phyloP scores from a whole-genome alignment of 768 basidiomycete genomes.

The Tulasnella calospora region DNA sequence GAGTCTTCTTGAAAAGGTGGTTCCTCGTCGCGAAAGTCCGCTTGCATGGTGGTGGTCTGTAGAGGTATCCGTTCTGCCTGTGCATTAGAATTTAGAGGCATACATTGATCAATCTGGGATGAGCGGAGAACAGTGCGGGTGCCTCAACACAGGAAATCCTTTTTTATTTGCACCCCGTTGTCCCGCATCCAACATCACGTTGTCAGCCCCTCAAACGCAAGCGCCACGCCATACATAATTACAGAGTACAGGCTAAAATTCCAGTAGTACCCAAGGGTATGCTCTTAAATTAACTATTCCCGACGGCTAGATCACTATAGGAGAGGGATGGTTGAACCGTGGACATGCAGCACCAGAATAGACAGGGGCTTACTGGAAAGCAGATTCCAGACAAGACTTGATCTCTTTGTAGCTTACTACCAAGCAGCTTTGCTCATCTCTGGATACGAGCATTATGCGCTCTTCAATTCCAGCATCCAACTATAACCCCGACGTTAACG shows the following conservation, averaged over 20 bases:
- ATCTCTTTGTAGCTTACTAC: slow-evolving; percentile 91
- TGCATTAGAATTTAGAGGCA: not conserved
- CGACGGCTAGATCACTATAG: not conserved
- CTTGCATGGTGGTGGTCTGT: not conserved
- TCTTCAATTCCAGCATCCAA: slow-evolving; percentile 93
- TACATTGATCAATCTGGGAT: not conserved
- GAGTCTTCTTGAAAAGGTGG: not conserved
- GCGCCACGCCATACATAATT: not conserved
- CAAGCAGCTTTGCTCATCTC: slow-evolving; percentile 94
- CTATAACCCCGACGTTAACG: slow-evolving; percentile 39
- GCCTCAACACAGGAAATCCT: not conserved
- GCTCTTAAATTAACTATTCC: not conserved
- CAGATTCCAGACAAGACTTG: slow-evolving; percentile 75
- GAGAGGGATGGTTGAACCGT: not conserved
- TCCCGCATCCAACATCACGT: not conserved
- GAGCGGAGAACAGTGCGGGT: not conserved
- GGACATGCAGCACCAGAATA: not conserved
- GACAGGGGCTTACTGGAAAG: slow-evolving; percentile 61
- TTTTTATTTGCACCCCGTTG: not conserved
- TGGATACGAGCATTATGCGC: slow-evolving; percentile 85
- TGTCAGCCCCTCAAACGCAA: not conserved
- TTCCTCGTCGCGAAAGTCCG: not conserved
- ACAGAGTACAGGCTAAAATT: not conserved
- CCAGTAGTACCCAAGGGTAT: not conserved
- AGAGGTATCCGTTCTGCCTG: not conserved